Conservation (phyloP, 169 alveolate species). For the Amoebophrya sp. region DNA sequence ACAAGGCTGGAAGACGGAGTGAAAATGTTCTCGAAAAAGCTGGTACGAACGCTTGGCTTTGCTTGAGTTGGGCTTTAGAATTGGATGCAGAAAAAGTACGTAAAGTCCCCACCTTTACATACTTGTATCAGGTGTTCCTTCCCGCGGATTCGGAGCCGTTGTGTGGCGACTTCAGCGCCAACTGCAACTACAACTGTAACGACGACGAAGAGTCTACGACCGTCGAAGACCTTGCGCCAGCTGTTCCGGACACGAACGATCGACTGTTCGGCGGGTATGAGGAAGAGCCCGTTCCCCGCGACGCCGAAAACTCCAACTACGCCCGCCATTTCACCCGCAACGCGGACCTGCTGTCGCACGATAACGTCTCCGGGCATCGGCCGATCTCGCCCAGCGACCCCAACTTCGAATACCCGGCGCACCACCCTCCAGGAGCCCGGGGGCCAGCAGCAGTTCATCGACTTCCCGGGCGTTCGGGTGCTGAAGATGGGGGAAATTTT, state of each 20-base stretch:
- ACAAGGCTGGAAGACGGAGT: neutral
- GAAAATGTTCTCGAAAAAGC: neutral
- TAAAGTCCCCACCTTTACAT: neutral
- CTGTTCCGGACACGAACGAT: neutral
- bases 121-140: neutral
- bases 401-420: too few species aligned
- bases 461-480: too few species aligned
- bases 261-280: neutral
- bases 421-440: too few species aligned
- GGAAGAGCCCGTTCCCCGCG: neutral
- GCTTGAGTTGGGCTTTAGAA: neutral
- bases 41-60: neutral
- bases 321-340: neutral
- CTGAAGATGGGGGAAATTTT: too few species aligned
- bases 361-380: too few species aligned
- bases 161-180: neutral
- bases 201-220: neutral
- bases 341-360: too few species aligned
- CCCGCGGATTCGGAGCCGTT: neutral
- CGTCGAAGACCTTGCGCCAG: neutral
- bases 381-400: too few species aligned
- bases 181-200: neutral
- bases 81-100: neutral
- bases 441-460: too few species aligned
- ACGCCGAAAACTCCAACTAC: neutral